These are phyloP conservation scores for Solanum commersonii DNA, from an alignment of 257 asterid species.

Conservation along the genomic window DNA sequence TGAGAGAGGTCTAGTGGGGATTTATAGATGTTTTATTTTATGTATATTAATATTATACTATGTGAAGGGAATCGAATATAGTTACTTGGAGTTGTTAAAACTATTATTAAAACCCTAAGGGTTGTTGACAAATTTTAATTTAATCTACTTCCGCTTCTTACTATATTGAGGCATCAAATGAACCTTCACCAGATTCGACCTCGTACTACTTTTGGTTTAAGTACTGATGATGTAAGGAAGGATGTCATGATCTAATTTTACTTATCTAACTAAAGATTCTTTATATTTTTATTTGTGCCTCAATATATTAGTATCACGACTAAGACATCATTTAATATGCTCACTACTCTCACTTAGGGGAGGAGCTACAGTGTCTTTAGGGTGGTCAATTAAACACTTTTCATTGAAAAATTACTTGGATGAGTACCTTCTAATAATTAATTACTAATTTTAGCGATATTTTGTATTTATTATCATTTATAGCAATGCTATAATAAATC, in stretches of 20 bases:
- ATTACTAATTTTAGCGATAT: too few species aligned
- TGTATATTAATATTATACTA: not conserved
- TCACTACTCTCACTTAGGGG: not conserved
- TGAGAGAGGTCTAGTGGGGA: not conserved
- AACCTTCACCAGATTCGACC: not conserved
- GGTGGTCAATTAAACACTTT: not conserved
- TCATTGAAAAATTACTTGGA: too few species aligned
- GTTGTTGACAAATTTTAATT: not conserved
- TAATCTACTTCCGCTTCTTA: not conserved
- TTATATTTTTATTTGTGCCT: not conserved
- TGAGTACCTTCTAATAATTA: too few species aligned
- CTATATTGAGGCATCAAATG: not conserved
- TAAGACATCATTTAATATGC: not conserved
- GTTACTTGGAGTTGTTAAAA: not conserved
- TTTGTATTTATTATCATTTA: too few species aligned
- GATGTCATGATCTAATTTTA: not conserved
- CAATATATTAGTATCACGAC: not conserved
- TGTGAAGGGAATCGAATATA: conserved; percentile 24
- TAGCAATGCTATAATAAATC: too few species aligned
- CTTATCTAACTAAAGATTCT: not conserved
- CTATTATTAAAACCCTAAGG: not conserved
- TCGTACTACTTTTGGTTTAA: not conserved
- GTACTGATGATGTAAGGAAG: not conserved
- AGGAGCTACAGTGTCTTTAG: not conserved
- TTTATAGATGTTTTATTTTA: conserved; percentile 3